Percentiles rank a stretch among this genome's conserved stretches.
Conservation (phyloP, 164 flowering plant species). For the Magnolia sinica region DNA sequence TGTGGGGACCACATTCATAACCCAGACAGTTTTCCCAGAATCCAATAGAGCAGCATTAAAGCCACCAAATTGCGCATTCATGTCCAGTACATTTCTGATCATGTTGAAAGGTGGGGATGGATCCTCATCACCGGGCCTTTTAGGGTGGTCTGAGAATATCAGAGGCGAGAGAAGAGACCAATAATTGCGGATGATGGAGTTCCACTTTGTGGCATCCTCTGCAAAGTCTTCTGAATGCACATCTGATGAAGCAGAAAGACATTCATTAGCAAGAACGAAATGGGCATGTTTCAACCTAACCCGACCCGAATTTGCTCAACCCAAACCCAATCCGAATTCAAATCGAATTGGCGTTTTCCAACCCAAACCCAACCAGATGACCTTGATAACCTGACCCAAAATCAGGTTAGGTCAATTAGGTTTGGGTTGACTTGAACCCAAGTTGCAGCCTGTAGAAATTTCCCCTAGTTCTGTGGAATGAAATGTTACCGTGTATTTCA, state of each 20-base stretch:
- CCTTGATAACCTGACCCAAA: background rate
- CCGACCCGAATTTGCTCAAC: too few species aligned
- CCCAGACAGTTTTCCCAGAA: slow-evolving; percentile 84
- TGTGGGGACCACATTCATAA: slow-evolving; percentile 95
- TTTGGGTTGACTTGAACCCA: background rate
- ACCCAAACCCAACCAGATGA: background rate
- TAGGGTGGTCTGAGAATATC: slow-evolving; percentile 97
- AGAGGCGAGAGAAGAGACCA: slow-evolving; percentile 97
- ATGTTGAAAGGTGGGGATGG: slow-evolving; percentile 96
- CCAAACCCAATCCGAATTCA: too few species aligned
- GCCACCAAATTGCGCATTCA: slow-evolving; percentile 95
- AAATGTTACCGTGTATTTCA: slow-evolving; percentile 51
- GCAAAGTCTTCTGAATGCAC: slow-evolving; percentile 59
- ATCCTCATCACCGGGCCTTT: slow-evolving; percentile 99
- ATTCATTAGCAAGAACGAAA: background rate
- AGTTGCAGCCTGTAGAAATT: background rate
- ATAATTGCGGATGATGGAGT: slow-evolving; percentile 53
- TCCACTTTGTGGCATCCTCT: slow-evolving; percentile 66
- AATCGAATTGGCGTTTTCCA: too few species aligned
- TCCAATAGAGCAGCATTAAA: slow-evolving; percentile 82
- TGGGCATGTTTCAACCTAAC: background rate
- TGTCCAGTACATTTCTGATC: slow-evolving; percentile 94
- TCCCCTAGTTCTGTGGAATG: background rate
- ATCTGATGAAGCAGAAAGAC: slow-evolving; percentile 36
- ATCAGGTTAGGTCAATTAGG: background rate